Conservation (phyloP, 495 filamentous ascomycete genomes). For the Thermothielavioides terrestris region DNA sequence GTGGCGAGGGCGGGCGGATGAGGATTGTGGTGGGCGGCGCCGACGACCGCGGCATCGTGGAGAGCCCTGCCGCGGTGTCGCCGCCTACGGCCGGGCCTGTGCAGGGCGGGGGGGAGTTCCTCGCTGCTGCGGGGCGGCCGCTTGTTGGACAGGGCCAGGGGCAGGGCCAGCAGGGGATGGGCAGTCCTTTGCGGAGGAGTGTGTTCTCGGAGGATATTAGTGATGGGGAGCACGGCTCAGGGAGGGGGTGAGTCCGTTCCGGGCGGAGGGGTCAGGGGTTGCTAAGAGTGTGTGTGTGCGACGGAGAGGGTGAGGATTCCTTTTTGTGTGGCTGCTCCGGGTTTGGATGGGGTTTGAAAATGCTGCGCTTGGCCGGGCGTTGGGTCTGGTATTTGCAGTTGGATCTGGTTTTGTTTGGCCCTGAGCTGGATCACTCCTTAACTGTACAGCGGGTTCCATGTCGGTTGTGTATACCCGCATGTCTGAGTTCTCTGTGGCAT, state of each 20-base stretch:
- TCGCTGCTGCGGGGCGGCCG: constrained; percentile 4
- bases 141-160: not conserved
- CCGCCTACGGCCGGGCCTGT: constrained; percentile 3
- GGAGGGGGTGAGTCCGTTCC: not conserved
- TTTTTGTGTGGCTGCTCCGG: too few relatives aligned
- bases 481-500: not conserved
- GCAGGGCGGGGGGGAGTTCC: constrained; percentile 1
- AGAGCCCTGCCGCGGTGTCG: constrained; percentile 7
- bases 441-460: not conserved
- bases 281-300: too few relatives aligned
- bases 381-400: not conserved
- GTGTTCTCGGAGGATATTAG: constrained; percentile 13
- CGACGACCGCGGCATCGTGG: not conserved
- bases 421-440: not conserved
- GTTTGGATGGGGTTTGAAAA: not conserved
- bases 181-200: constrained; percentile 10
- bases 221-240: not conserved
- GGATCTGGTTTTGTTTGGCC: not conserved
- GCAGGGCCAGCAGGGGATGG: not conserved
- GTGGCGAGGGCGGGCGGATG: not conserved
- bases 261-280: not conserved
- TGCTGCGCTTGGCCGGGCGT: not conserved
- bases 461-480: not conserved
- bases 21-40: too few relatives aligned
- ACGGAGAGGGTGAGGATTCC: too few relatives aligned